Conservation (phyloP, 2,329 filamentous ascomycete species). For the Apiospora marii region DNA sequence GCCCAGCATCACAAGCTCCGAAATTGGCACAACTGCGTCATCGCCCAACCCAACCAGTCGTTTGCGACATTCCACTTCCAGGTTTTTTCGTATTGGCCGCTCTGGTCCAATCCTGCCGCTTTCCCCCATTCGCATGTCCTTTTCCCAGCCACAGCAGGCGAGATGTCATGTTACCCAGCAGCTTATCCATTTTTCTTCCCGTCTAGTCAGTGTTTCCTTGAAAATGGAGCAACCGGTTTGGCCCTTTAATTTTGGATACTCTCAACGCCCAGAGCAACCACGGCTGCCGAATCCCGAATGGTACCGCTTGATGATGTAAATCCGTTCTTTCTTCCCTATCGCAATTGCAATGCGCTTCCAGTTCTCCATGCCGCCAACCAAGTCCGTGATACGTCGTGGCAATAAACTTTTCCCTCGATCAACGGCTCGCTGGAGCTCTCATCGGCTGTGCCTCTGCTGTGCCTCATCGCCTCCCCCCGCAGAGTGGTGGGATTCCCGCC, state of each 20-base stretch:
- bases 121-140: background rate
- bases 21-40: conserved; percentile 8
- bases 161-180: conserved; percentile 5
- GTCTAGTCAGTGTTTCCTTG: background rate
- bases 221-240: background rate
- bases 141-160: background rate
- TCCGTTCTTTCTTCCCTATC: background rate
- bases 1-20: background rate
- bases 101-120: background rate
- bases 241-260: background rate
- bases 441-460: background rate
- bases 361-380: background rate
- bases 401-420: background rate
- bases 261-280: background rate
- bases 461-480: background rate
- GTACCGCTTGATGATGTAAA: background rate
- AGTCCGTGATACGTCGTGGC: background rate
- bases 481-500: background rate
- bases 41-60: conserved; percentile 4
- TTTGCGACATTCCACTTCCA: background rate
- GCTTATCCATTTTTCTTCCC: background rate
- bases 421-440: background rate
- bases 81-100: background rate
- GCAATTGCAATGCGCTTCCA: background rate
- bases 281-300: conserved; percentile 9